Evolutionary conservation across 352 stramenopile genomes (phyloP), one percentile per base, ranked within the genome.

Genomic region (Pythium plurisporium): DNA sequence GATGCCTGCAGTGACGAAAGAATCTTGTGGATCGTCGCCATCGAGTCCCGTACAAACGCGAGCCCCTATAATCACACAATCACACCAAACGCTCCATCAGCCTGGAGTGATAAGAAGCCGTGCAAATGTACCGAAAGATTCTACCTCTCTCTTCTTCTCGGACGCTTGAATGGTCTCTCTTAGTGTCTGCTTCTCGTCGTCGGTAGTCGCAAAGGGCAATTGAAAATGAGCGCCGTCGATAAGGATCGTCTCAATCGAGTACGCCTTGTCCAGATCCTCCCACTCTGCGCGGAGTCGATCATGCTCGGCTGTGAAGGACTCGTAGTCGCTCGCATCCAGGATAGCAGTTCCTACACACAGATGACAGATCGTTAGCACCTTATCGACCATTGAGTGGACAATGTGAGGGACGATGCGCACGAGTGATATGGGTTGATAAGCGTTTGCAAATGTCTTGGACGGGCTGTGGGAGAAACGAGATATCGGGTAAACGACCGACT

Each of bases 251-350:
- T 68, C 54, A 26, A 68, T 64, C 7, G 61, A 64, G 43, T 60
- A 68, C 15, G 54, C 54, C 69, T 85, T 87, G 55, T 91, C 78
- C 20, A 91, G 75, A 54, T 73, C 64, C 49, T 83, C 74, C 81
- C 81, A 89, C 47, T 89, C 74, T 3, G 65, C 61, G 0, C 53
- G 54, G 25, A 86, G 74, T 14, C 66, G 58, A 34, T 83, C 71
- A 44, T 88, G 65, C 47, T 78, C 80, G 25, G 72, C 47, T 15
- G 72, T 46, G 40, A 91, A 88, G 19, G 62, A 65, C 11, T 76
- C 49, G 51, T 85, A 82, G 70, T 91, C 81, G 23, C 42, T 58
- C n/a, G 75, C 73, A 38, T 91, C 81, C 33, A 87, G 61, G 31
- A 91, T 79, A 3, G 72, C 68, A 7, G 81, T 80, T 11, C 65